Evolutionary conservation across 148 eudicot species (phyloP), one percentile per base, ranked within the genome.

Genomic region (Rhododendron griersonianum): DNA sequence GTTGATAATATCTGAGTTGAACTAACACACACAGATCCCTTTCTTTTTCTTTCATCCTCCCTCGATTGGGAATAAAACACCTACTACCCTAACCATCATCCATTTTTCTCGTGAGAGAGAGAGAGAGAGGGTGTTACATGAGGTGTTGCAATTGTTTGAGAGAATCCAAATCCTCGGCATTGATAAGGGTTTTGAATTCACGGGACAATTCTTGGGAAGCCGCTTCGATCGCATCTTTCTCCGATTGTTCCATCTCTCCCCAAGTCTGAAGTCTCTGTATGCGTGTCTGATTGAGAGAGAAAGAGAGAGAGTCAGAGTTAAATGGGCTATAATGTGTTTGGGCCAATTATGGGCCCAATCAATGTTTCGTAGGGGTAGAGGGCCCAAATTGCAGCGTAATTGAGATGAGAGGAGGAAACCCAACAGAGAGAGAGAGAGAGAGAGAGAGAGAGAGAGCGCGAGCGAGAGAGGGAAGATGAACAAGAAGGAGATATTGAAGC

Each of bases 401-500:
- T 37, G 39, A 37, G 39, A 37, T 37, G 39, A 37, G 39, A 37
- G 39, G 39, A 37, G 39, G 39, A 37, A 37, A 5, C 39, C 39
- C 39, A 37, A 37, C 39, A 37, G 39, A 37, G 39, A 37, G 39
- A 37, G 39, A 37, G 39, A 37, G 39, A 37, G 39, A 37, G 39
- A 37, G 39, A 37, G 37, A 37, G 37, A 37, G 37, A 3, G 37
- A 35, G 37, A 33, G 39, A 2, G 39, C 39, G 39, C 39, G 39
- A 37, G 39, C 39, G 39, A 37, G 39, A 37, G 35, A 33, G 35
- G 35, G 35, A 90, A 87, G 91, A 95, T 96, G 99, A 95, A 95
- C 93, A 96, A 96, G 94, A 95, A 95, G 92, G 95, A 96, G 92
- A 91, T 96, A 83, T 87, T 96, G 65, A 90, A 96, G 89, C 87